These are phyloP conservation scores for Globisporangium emineosum DNA, from an alignment of 352 stramenopile genomes.

Conservation along the genomic window DNA sequence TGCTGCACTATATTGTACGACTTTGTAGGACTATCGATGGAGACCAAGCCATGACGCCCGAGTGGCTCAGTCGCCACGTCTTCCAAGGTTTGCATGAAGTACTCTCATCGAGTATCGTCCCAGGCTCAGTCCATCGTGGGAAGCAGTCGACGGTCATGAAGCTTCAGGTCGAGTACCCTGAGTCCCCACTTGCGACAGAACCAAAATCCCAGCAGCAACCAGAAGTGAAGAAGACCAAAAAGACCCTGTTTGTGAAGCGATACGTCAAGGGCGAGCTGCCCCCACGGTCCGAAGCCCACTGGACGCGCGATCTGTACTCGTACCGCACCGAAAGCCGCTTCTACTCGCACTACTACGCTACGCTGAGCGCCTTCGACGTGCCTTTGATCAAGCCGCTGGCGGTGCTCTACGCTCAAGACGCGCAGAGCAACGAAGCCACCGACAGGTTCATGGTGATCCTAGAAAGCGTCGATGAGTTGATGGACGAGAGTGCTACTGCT, in stretches of 20 bases:
- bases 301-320: slow-evolving; percentile 53
- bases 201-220: background rate
- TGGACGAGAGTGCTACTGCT: background rate
- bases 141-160: slow-evolving; percentile 54
- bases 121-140: slow-evolving; percentile 35
- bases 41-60: slow-evolving; percentile 28
- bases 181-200: background rate
- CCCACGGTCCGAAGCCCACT: slow-evolving; percentile 35
- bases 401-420: slow-evolving; percentile 38
- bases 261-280: slow-evolving; percentile 54
- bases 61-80: slow-evolving; percentile 43
- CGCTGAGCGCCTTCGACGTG: slow-evolving; percentile 28
- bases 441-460: slow-evolving; percentile 58
- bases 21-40: slow-evolving; percentile 43
- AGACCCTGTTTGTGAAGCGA: slow-evolving; percentile 63
- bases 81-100: slow-evolving; percentile 17
- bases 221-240: background rate
- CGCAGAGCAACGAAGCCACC: slow-evolving; percentile 18
- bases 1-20: background rate
- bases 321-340: slow-evolving; percentile 60
- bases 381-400: slow-evolving; percentile 42
- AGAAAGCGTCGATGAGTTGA: slow-evolving; percentile 30
- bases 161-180: slow-evolving; percentile 29
- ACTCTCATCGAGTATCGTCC: slow-evolving; percentile 23
- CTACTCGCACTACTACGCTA: slow-evolving; percentile 44